Evolutionary conservation across 352 stramenopile genomes (phyloP).

Genomic region (Globisporangium irregulare): DNA sequence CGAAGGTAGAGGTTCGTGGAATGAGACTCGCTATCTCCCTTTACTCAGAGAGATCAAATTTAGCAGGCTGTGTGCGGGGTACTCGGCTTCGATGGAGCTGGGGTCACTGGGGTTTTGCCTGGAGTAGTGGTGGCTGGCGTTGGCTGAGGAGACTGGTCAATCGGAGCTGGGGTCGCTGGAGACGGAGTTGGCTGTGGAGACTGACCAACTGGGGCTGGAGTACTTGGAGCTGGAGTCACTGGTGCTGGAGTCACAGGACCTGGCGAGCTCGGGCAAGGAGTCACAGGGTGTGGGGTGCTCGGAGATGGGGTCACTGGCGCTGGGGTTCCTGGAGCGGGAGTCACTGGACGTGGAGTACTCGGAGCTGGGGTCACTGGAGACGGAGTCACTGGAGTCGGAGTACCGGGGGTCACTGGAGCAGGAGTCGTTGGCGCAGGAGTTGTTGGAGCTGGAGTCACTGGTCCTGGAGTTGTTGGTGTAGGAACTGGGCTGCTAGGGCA

Average conservation of each 20-base stretch:
- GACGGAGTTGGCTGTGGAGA: neutral
- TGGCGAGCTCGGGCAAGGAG: no score
- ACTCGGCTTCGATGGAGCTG: slow-evolving; percentile 3
- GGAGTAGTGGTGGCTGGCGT: neutral
- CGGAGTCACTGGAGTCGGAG: no score
- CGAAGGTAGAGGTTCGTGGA: no score
- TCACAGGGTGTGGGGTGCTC: no score
- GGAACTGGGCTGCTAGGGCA: neutral
- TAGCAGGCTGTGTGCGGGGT: neutral
- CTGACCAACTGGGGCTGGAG: neutral
- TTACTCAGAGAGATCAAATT: no score
- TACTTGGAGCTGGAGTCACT: neutral
- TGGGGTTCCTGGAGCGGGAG: no score
- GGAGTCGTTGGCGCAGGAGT: neutral
- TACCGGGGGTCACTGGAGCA: no score
- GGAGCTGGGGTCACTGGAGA: no score
- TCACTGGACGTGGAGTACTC: no score
- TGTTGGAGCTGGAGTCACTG: neutral
- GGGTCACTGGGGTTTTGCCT: neutral
- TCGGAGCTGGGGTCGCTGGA: neutral
- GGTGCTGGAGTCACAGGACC: no score
- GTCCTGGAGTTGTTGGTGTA: neutral
- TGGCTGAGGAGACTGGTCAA: neutral
- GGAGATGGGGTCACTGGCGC: no score
- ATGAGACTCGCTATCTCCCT: no score